Percentiles rank a stretch among this genome's conserved stretches.
Evolutionary conservation across 2,329 filamentous ascomycete species (phyloP).

Genomic region (Cladosporium sp.): DNA sequence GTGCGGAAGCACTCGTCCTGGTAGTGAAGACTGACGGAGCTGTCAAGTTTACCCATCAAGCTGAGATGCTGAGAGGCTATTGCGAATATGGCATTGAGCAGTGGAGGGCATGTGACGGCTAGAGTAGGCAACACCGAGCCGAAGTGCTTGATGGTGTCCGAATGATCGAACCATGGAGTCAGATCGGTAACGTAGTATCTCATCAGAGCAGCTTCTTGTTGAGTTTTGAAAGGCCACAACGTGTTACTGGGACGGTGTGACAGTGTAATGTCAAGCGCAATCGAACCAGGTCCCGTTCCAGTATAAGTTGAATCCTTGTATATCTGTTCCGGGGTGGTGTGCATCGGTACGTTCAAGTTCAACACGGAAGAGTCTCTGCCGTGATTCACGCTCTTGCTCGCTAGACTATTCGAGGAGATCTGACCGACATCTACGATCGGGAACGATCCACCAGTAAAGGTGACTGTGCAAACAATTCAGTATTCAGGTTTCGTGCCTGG

Average conservation of each 20-base stretch:
- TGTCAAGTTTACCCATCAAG: conserved; percentile 21
- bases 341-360: neutral
- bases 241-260: neutral
- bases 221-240: conserved; percentile 25
- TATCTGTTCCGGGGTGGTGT: neutral
- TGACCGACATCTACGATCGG: neutral
- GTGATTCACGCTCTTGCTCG: neutral
- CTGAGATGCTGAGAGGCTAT: conserved; percentile 56
- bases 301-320: neutral
- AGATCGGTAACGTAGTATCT: conserved; percentile 37
- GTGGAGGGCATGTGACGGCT: conserved; percentile 51
- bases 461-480: neutral
- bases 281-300: neutral
- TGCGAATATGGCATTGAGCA: conserved; percentile 61
- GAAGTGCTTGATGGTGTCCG: conserved; percentile 49
- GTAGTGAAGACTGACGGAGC: conserved; percentile 2
- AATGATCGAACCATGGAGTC: conserved; percentile 36
- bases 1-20: conserved; percentile 1
- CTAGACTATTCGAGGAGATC: neutral
- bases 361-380: neutral
- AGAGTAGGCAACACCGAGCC: conserved; percentile 42
- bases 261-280: neutral
- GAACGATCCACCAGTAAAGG: neutral
- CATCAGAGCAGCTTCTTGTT: conserved; percentile 36
- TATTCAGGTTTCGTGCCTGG: neutral